phyloP scores from a whole-genome alignment of 768 basidiomycete genomes.

The button mushroom (Agaricus bisporus) region DNA sequence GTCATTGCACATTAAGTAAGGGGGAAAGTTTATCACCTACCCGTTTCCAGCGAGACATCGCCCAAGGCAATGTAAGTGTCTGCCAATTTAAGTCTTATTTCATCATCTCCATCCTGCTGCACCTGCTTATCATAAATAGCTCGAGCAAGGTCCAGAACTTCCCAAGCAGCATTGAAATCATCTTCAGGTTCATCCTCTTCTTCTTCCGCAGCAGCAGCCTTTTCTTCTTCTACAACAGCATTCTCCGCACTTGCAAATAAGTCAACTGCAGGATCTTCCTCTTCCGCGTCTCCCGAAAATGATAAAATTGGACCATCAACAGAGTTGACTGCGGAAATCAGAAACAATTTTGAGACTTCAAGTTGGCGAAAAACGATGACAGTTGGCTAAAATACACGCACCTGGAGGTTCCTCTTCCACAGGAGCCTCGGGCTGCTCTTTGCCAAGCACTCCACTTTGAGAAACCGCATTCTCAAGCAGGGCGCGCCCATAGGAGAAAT shows the following conservation, averaged over 20 bases:
- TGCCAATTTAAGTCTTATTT: constrained; percentile 74
- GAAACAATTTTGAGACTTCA: no score
- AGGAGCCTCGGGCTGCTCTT: constrained; percentile 63
- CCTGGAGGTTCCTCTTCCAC: constrained; percentile 35
- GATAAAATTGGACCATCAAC: constrained; percentile 60
- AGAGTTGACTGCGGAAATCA: constrained; percentile 21
- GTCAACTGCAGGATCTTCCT: constrained; percentile 51
- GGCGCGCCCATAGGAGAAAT: constrained; percentile 90
- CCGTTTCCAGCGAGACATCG: constrained; percentile 95
- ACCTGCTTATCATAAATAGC: constrained; percentile 73
- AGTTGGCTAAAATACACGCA: constrained; percentile 9
- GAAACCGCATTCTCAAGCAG: constrained; percentile 88
- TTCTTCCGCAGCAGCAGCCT: constrained; percentile 46
- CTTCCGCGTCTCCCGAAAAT: constrained; percentile 73
- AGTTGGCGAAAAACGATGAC: no score
- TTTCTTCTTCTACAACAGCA: constrained; percentile 41
- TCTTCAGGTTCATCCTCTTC: constrained; percentile 87
- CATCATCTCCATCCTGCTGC: constrained; percentile 46
- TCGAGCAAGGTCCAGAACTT: constrained; percentile 91
- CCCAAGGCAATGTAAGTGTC: constrained; percentile 89
- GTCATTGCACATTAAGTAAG: background rate
- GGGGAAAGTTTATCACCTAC: constrained; percentile 35
- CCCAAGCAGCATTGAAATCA: constrained; percentile 98
- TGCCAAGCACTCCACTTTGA: constrained; percentile 83
- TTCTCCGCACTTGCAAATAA: constrained; percentile 53